phyloP scores from a whole-genome alignment of 257 asterid species.

The Datura wrightii region DNA sequence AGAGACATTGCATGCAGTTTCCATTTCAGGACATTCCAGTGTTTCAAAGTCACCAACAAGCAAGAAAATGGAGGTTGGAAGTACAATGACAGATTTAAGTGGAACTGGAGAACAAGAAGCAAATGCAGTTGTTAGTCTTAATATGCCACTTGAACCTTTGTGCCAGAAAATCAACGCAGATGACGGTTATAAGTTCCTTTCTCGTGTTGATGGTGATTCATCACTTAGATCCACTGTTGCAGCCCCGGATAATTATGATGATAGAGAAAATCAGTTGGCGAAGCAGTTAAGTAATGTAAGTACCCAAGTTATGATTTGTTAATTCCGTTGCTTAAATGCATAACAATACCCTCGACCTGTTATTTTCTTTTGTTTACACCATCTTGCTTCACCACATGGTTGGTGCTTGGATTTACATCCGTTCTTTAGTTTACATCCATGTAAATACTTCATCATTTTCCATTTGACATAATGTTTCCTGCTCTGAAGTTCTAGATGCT shows the following conservation, averaged over 20 bases:
- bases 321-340: conserved; percentile 24
- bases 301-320: conserved; percentile 5
- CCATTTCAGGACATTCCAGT: conserved; percentile 48
- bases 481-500: conserved; percentile 25
- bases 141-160: conserved; percentile 45
- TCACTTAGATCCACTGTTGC: conserved; percentile 42
- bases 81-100: conserved; percentile 35
- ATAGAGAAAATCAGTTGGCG: conserved; percentile 47
- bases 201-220: conserved; percentile 39
- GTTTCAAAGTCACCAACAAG: conserved; percentile 47
- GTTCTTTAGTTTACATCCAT: not conserved
- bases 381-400: conserved; percentile 7
- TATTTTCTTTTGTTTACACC: not conserved
- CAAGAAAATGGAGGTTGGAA: conserved; percentile 44
- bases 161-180: conserved; percentile 41
- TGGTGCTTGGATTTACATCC: not conserved
- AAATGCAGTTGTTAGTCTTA: conserved; percentile 29
- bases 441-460: conserved; percentile 19
- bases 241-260: conserved; percentile 42
- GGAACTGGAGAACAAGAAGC: conserved; percentile 40
- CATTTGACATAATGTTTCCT: conserved; percentile 14
- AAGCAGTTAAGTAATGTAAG: conserved; percentile 55
- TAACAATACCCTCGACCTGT: not conserved
- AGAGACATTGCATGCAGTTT: conserved; percentile 43
- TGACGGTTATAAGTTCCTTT: conserved; percentile 38